phyloP scores from a whole-genome alignment of 805 yeast genomes.

The Saturnispora dispora region DNA sequence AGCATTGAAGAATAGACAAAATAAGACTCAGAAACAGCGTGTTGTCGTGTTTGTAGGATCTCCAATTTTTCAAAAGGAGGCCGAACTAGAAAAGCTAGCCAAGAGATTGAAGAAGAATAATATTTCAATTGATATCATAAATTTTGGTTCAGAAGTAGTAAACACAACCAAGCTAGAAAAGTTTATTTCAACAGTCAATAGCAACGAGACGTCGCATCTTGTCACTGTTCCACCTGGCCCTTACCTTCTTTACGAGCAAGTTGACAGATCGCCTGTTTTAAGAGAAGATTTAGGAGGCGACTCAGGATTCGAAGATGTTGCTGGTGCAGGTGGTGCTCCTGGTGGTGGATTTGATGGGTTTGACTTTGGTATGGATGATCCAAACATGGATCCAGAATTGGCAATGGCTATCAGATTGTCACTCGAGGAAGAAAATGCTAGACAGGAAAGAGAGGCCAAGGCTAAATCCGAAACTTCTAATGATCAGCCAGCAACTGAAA shows the following conservation, averaged over 20 bases:
- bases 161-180: slow-evolving; percentile 75
- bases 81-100: slow-evolving; percentile 74
- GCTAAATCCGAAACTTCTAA: slow-evolving; percentile 7
- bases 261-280: slow-evolving; percentile 68
- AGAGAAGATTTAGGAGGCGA: slow-evolving; percentile 45
- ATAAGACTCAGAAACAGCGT: slow-evolving; percentile 84
- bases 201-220: slow-evolving; percentile 69
- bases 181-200: slow-evolving; percentile 65
- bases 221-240: slow-evolving; percentile 87
- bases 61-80: slow-evolving; percentile 62
- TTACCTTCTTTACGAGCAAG: slow-evolving; percentile 68
- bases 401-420: slow-evolving; percentile 93
- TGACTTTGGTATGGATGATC: slow-evolving; percentile 65
- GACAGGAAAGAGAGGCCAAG: slow-evolving; percentile 69
- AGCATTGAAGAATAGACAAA: slow-evolving; percentile 93
- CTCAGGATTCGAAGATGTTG: slow-evolving; percentile 33
- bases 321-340: slow-evolving; percentile 36
- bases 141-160: slow-evolving; percentile 79
- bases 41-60: slow-evolving; percentile 84
- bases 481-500: slow-evolving; percentile 13
- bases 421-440: slow-evolving; percentile 85
- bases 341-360: slow-evolving; percentile 32
- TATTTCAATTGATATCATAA: slow-evolving; percentile 80
- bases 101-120: slow-evolving; percentile 90
- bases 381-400: slow-evolving; percentile 91